These are phyloP conservation scores for Talaromyces verruculosus DNA, from an alignment of 2,329 filamentous ascomycete genomes.

Conservation along the genomic window DNA sequence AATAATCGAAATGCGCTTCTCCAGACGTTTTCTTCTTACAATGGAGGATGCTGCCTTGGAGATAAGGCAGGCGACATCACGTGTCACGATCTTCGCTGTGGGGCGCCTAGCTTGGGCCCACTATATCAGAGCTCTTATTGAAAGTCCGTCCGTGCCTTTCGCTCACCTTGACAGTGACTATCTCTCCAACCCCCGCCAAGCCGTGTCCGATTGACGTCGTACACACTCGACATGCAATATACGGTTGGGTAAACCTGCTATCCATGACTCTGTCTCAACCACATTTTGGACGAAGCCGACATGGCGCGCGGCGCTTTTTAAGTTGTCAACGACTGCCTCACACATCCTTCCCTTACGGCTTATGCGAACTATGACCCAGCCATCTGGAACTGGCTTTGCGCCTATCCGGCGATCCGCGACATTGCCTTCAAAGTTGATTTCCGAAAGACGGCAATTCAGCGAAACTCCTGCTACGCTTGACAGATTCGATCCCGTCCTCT, in stretches of 20 bases:
- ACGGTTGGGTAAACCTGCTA: neutral
- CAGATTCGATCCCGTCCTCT: conserved; percentile 54
- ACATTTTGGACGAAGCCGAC: neutral
- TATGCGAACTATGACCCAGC: conserved; percentile 34
- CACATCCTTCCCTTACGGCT: neutral
- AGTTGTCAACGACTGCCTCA: neutral
- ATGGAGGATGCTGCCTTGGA: neutral
- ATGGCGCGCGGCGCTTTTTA: conserved; percentile 2
- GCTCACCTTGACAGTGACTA: neutral
- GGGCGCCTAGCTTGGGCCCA: neutral
- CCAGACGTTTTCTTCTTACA: neutral
- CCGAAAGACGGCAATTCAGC: conserved; percentile 24
- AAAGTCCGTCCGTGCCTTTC: neutral
- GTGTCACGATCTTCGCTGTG: neutral
- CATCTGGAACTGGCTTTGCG: conserved; percentile 26
- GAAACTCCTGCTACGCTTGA: conserved; percentile 31
- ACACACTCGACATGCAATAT: neutral
- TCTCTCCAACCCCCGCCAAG: neutral
- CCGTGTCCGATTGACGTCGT: neutral
- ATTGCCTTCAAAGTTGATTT: conserved; percentile 37
- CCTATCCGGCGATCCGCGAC: conserved; percentile 39
- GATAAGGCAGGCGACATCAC: conserved; percentile 1
- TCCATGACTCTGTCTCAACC: neutral
- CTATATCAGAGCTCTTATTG: neutral
- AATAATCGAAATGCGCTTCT: neutral